Conservation (phyloP, 148 eudicot species). For the Fagopyrum tataricum region DNA sequence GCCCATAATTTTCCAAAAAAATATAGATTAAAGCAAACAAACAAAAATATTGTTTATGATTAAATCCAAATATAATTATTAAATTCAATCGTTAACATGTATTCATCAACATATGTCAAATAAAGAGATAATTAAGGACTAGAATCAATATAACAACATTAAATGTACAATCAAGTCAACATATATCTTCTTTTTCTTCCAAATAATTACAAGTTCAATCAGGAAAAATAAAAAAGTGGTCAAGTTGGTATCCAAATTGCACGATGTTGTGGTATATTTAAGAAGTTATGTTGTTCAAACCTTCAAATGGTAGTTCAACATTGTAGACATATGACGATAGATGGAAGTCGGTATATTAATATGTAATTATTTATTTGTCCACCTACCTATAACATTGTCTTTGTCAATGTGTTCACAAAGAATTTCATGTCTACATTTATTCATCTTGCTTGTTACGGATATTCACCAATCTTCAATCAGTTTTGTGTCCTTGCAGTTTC, state of each 20-base stretch:
- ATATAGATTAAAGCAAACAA: too few relatives aligned
- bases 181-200: neutral
- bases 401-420: constrained; percentile 9
- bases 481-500: constrained; percentile 4
- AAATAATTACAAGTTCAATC: neutral
- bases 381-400: neutral
- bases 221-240: neutral
- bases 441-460: neutral
- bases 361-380: neutral
- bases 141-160: neutral
- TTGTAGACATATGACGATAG: neutral
- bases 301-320: neutral
- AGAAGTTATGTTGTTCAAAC: neutral
- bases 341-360: neutral
- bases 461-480: neutral
- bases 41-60: too few relatives aligned
- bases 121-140: too few relatives aligned
- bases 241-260: neutral
- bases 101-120: too few relatives aligned
- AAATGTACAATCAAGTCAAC: neutral
- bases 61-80: too few relatives aligned
- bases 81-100: too few relatives aligned
- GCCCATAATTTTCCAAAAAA: too few relatives aligned
- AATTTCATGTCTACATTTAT: neutral
- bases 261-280: neutral